Conservation (phyloP, 805 yeast species). For the Candida ortonii region DNA sequence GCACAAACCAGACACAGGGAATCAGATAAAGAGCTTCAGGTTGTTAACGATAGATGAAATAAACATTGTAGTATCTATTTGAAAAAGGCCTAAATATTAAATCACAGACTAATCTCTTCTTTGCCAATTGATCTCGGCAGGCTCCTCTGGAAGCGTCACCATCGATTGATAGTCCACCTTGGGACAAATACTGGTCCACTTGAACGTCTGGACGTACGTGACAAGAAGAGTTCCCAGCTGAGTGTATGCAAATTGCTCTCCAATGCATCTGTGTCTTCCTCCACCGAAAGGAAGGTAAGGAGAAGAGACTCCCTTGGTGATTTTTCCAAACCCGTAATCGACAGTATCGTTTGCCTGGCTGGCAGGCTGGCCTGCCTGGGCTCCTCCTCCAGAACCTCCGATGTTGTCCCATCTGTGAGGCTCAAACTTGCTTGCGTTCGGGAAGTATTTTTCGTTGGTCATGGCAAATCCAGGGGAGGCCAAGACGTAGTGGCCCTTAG, state of each 20-base stretch:
- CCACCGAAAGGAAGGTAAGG: slow-evolving; percentile 99
- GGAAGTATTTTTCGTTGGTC: slow-evolving; percentile 75
- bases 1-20: slow-evolving; percentile 29
- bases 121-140: slow-evolving; percentile 71
- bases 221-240: slow-evolving; percentile 86
- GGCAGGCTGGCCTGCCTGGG: slow-evolving; percentile 39
- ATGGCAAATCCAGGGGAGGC: slow-evolving; percentile 93
- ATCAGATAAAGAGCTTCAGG: slow-evolving; percentile 29
- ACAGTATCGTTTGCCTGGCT: too few relatives aligned
- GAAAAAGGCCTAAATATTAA: too few relatives aligned
- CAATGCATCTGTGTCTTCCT: slow-evolving; percentile 98
- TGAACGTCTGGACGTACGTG: slow-evolving; percentile 69
- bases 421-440: slow-evolving; percentile 65
- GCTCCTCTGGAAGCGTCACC: slow-evolving; percentile 87
- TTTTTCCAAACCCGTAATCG: slow-evolving; percentile 96
- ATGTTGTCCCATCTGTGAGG: slow-evolving; percentile 82
- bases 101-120: slow-evolving; percentile 42
- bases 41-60: slow-evolving; percentile 31
- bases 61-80: too few relatives aligned
- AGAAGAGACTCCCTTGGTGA: slow-evolving; percentile 92
- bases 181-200: slow-evolving; percentile 72
- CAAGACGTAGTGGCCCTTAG: slow-evolving; percentile 83
- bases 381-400: slow-evolving; percentile 29
- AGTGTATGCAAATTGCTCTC: slow-evolving; percentile 95
- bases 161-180: slow-evolving; percentile 77